Base-by-base conservation (phyloP, 495 filamentous ascomycete species). In the Aspergillus heteromorphus region DNA sequence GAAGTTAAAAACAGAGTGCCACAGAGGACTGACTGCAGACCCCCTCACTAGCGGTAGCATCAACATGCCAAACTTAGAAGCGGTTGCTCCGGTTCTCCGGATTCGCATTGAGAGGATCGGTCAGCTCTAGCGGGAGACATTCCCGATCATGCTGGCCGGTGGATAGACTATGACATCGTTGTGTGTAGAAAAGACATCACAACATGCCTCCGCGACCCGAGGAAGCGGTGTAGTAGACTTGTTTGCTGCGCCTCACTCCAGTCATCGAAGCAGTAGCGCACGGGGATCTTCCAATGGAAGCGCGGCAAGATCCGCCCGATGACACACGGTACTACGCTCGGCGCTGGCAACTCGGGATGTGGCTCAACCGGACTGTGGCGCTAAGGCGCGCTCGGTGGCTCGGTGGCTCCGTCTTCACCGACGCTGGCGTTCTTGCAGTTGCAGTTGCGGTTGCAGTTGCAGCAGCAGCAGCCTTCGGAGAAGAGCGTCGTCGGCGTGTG, bases 241-340 rank as follows among this genome's bases (percentile, higher is more conserved):
- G 52, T 48, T 21, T 16, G 34, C 61, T 61, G 58, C 58, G 61
- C 61, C 61, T 55, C 58, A 51, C 36, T 48, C 16, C 34, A 34
- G 31, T 54, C 49, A 48, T 53, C 29, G 49, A 19, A 18, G 40
- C 42, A 27, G 31, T 55, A 53, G 54, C 48, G 31, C 25, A 30
- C 23, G 27, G 40, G 30, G 61, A 58, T 60, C 58, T 61, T 17
- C 61, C 61, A 64, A 64, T 64, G 55, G 55, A 45, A 57, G 21
- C 1, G 30, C 55, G 47, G 58, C 45, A 51, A 54, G 55, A 61
- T 58, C 61, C 61, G 53, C 57, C 49, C 53, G 40, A 45, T 54
- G 41, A 36, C 57, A 53, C 36, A 51, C 53, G 45, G 60, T 64
- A 56, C n/a, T n/a, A n/a, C n/a, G n/a, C n/a, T n/a, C n/a, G n/a